Evolutionary conservation across 805 yeast species (phyloP), one percentile per base, ranked within the genome.

Genomic region (Maudiozyma bulderi): DNA sequence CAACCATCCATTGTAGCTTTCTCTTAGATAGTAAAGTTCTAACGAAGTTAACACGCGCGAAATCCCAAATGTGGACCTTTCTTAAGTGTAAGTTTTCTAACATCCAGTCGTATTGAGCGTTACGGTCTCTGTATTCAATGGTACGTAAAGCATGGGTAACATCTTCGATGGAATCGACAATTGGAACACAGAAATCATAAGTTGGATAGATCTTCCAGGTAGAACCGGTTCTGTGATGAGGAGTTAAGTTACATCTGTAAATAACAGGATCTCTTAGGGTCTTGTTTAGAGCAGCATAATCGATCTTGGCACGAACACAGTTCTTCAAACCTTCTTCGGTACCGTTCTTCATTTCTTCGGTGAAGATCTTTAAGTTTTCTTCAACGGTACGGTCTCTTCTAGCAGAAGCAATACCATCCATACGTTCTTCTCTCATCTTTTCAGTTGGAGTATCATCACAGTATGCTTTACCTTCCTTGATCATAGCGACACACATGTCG

Each of bases 1-100:
- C 98, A 54, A 93, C 99, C 71, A 93, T 89, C 99, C 99, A 93
- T 74, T 95, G 99, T 66, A 93, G 77, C 76, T 93, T 93, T 75
- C 99, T 85, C 83, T 93, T 93, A 53, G 96, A 88, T 53, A 93
- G 75, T 66, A 93, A 75, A 30, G 99, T 93, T 75, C 97, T 83
- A 52, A 93, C 89, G 66, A 93, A 93, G 79, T 91, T 93, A 64
- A 93, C 90, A 72, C 99, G 82, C 53, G 95, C 93, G 63, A 93
- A 93, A 75, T 93, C 99, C 97, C 98, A 93, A 61, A 93, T 81
- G 70, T 89, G 88, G 43, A 93, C 99, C 65, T 86, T 85, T 73
- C 99, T 86, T 67, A 93, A 77, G 47, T 76, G 69, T 65, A 93
- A 73, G 43, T 91, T 83, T 46, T 84, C 70, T 57, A 88, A 77